Conservation (phyloP, 768 basidiomycete genomes). For the Phaeotremella fagi region DNA sequence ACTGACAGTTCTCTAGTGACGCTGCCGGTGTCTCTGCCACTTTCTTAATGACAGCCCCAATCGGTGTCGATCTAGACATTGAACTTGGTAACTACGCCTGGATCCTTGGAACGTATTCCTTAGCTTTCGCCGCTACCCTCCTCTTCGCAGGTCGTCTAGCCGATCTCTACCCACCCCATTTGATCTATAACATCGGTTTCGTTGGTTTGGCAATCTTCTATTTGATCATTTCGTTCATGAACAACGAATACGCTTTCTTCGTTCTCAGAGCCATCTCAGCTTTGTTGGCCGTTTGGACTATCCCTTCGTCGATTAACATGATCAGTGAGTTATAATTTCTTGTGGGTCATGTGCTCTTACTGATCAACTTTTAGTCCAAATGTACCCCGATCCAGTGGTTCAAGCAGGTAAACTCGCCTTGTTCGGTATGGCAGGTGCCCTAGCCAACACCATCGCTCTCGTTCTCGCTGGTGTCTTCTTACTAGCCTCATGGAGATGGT, state of each 20-base stretch:
- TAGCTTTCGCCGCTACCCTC: constrained; percentile 7
- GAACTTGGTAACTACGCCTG: constrained; percentile 30
- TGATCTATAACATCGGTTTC: constrained; percentile 43
- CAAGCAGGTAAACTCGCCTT: constrained; percentile 41
- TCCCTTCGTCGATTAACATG: constrained; percentile 42
- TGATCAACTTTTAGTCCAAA: constrained; percentile 17
- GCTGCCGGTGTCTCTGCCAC: constrained; percentile 39
- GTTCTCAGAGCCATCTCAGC: constrained; percentile 42
- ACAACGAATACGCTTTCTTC: constrained; percentile 40
- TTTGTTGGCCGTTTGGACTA: constrained; percentile 39
- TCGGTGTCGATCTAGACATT: constrained; percentile 33
- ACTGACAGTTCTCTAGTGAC: constrained; percentile 12
- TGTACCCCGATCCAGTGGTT: constrained; percentile 37
- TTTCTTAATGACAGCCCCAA: constrained; percentile 42
- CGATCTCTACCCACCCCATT: constrained; percentile 38
- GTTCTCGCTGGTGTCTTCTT: constrained; percentile 43
- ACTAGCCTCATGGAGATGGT: constrained; percentile 45
- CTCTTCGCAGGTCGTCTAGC: constrained; percentile 41
- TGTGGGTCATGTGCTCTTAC: background rate
- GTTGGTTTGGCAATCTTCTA: constrained; percentile 41
- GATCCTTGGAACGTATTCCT: constrained; percentile 40
- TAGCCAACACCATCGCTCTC: constrained; percentile 40
- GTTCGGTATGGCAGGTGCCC: constrained; percentile 41
- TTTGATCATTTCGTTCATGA: constrained; percentile 43
- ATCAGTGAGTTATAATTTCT: constrained; percentile 13